Evolutionary conservation across 2,329 filamentous ascomycete genomes (phyloP).

Genomic region (Akanthomyces lecanii): DNA sequence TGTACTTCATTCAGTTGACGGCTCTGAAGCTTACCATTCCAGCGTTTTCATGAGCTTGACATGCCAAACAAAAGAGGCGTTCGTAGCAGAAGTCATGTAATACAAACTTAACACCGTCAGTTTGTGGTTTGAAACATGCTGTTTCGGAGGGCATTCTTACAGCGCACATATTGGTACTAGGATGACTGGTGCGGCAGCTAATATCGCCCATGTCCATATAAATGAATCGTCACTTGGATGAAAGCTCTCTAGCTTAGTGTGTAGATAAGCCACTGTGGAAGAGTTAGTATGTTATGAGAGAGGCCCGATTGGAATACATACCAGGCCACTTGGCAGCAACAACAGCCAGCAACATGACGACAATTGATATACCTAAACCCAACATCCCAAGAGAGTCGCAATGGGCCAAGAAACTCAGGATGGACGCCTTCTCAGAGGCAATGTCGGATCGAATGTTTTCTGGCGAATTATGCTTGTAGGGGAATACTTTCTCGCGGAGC

Average conservation of each 20-base stretch:
- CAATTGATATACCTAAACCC: not conserved
- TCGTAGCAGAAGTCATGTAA: not conserved
- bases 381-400: not conserved
- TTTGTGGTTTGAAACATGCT: not conserved
- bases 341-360: not conserved
- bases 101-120: not conserved
- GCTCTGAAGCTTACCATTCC: not conserved
- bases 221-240: not conserved
- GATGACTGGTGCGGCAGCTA: not conserved
- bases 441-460: not conserved
- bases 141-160: not conserved
- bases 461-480: not conserved
- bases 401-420: not conserved
- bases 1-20: not conserved
- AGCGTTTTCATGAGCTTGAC: not conserved
- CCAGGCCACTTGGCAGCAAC: not conserved
- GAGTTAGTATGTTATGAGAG: not conserved
- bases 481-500: not conserved
- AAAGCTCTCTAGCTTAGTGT: not conserved
- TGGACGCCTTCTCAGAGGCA: not conserved
- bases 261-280: not conserved
- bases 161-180: not conserved
- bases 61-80: not conserved
- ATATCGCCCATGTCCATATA: not conserved
- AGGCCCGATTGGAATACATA: not conserved